Conservation (phyloP, 2,329 filamentous ascomycete species). For the Ustulina deusta region DNA sequence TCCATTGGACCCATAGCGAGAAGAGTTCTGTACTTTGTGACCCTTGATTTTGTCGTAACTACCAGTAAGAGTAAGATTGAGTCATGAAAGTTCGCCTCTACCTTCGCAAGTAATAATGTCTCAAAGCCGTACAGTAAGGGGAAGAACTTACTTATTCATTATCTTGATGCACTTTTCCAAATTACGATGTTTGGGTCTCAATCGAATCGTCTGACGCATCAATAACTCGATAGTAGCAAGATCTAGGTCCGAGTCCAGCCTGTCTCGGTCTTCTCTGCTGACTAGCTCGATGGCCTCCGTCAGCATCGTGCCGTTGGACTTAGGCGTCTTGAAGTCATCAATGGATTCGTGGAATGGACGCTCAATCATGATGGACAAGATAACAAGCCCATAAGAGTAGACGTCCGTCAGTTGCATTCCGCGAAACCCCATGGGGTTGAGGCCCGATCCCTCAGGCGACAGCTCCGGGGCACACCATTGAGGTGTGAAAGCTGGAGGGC, state of each 20-base stretch:
- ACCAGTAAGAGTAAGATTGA: slow-evolving; percentile 1
- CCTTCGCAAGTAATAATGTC: not conserved
- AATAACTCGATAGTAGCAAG: not conserved
- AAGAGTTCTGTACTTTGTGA: not conserved
- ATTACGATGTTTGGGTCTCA: slow-evolving; percentile 2
- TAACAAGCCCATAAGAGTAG: slow-evolving; percentile 15
- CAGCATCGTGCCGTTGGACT: not conserved
- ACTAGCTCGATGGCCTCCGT: slow-evolving; percentile 1
- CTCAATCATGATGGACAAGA: slow-evolving; percentile 2
- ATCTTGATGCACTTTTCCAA: not conserved
- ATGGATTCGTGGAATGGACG: not conserved
- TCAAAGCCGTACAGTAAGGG: too few relatives aligned
- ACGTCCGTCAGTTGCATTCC: slow-evolving; percentile 10
- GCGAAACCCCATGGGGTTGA: not conserved
- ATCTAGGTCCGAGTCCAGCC: slow-evolving; percentile 4
- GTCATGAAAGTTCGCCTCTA: too few relatives aligned
- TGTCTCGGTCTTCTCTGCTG: slow-evolving; percentile 7
- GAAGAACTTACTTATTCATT: not conserved
- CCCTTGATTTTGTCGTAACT: slow-evolving; percentile 2
- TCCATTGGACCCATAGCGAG: not conserved
- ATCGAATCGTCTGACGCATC: slow-evolving; percentile 1
- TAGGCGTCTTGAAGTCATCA: not conserved
- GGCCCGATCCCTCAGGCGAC: not conserved
- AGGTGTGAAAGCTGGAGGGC: slow-evolving; percentile 11
- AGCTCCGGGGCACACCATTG: slow-evolving; percentile 14